Conservation (phyloP, 2,329 filamentous ascomycete species). For the Epicoccum nigrum region DNA sequence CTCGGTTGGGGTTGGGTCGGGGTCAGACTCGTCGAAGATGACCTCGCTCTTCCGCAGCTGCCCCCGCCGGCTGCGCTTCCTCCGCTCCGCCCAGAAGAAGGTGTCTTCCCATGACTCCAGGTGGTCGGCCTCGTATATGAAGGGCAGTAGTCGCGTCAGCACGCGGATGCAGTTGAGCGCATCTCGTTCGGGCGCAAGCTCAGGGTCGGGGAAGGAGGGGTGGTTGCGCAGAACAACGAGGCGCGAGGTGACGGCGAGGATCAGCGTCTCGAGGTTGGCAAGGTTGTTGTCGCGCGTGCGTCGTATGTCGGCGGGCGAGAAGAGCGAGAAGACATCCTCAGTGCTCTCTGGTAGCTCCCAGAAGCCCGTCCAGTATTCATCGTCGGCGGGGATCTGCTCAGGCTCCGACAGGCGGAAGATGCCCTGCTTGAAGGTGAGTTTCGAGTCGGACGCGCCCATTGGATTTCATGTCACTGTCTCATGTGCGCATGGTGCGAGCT, state of each 20-base stretch:
- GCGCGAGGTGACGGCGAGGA: constrained; percentile 81
- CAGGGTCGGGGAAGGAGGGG: constrained; percentile 85
- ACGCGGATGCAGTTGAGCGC: constrained; percentile 95
- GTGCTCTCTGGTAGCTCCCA: constrained; percentile 96
- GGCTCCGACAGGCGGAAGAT: constrained; percentile 97
- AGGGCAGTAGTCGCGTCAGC: constrained; percentile 86
- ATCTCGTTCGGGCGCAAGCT: constrained; percentile 81
- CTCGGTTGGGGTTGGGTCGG: constrained; percentile 54
- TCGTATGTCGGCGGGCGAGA: constrained; percentile 79
- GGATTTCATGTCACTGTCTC: constrained; percentile 44
- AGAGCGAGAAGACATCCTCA: constrained; percentile 96
- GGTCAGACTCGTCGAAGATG: constrained; percentile 78
- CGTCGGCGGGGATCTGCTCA: constrained; percentile 82
- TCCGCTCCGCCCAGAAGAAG: constrained; percentile 86
- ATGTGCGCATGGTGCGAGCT: constrained; percentile 24
- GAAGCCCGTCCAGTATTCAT: constrained; percentile 94
- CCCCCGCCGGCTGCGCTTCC: constrained; percentile 61
- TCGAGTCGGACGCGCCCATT: constrained; percentile 99
- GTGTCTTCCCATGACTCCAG: constrained; percentile 85
- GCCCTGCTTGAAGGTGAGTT: constrained; percentile 97
- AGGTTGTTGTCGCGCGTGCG: constrained; percentile 83
- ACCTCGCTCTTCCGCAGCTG: constrained; percentile 68
- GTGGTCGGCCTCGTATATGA: constrained; percentile 86
- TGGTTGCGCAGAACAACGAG: constrained; percentile 84
- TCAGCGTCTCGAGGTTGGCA: constrained; percentile 87